Conservation (phyloP, 352 stramenopile species). For the Globisporangium camurandrum region DNA sequence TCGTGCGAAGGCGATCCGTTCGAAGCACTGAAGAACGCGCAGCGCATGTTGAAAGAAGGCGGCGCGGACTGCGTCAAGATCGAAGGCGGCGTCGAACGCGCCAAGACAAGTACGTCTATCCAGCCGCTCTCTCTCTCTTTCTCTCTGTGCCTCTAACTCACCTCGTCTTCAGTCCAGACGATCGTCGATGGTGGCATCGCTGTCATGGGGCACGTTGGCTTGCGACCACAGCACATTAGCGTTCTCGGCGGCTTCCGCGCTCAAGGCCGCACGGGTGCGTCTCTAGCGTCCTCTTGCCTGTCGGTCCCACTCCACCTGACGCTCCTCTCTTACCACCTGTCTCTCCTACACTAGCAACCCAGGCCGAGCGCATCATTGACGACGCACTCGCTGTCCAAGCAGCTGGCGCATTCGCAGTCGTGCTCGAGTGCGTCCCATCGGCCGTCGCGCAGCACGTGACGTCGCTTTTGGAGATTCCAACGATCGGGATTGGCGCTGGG, state of each 20-base stretch:
- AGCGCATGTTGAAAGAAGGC: slow-evolving; percentile 92
- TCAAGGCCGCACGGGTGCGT: slow-evolving; percentile 90
- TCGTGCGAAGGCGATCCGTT: slow-evolving; percentile 90
- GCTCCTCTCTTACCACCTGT: no score
- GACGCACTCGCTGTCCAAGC: slow-evolving; percentile 94
- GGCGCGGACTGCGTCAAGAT: slow-evolving; percentile 98
- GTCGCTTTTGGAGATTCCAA: slow-evolving; percentile 94
- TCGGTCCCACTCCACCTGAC: background rate
- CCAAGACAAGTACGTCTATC: slow-evolving; percentile 46
- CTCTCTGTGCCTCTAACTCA: background rate
- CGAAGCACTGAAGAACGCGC: slow-evolving; percentile 93
- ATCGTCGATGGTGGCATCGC: slow-evolving; percentile 87
- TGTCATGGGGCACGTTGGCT: slow-evolving; percentile 97
- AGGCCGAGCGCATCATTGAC: slow-evolving; percentile 92
- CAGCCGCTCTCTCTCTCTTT: background rate
- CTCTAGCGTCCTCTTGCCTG: background rate
- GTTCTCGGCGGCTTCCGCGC: slow-evolving; percentile 96
- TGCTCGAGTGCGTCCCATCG: slow-evolving; percentile 79
- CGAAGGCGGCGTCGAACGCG: slow-evolving; percentile 89
- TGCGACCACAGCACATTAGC: slow-evolving; percentile 94
- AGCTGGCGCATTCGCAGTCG: slow-evolving; percentile 93
- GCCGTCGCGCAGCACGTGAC: slow-evolving; percentile 93
- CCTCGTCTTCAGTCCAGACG: slow-evolving; percentile 40
- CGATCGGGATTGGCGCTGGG: slow-evolving; percentile 97
- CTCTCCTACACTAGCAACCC: no score